Percentiles rank a stretch among this genome's conserved stretches.
Evolutionary conservation across 208 protist genomes (phyloP).

Genomic region (Crithidia acanthocephali): DNA sequence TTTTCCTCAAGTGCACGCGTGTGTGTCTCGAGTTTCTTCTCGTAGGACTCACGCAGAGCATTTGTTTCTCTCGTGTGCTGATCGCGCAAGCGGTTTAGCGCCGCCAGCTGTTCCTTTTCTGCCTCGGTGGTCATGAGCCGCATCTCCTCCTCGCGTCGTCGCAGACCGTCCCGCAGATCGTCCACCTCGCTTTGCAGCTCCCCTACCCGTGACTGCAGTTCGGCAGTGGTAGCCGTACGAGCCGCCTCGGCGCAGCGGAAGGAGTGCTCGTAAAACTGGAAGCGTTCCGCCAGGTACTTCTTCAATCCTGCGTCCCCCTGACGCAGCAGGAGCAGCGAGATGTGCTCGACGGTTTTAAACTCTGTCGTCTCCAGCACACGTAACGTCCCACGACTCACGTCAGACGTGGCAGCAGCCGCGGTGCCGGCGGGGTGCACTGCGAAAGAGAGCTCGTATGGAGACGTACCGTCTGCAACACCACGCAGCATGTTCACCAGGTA

Average conservation of each 20-base stretch:
- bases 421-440: constrained; percentile 22
- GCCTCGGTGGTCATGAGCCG: constrained; percentile 19
- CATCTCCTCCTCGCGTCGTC: constrained; percentile 21
- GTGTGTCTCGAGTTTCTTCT: constrained; percentile 29
- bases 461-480: constrained; percentile 43
- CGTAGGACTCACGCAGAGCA: constrained; percentile 33
- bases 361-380: constrained; percentile 75
- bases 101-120: constrained; percentile 34
- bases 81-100: constrained; percentile 35
- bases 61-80: constrained; percentile 28
- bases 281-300: constrained; percentile 81
- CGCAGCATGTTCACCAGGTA: constrained; percentile 77
- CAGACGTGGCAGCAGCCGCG: background rate
- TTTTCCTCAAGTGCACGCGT: constrained; percentile 21
- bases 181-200: constrained; percentile 13
- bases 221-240: constrained; percentile 24
- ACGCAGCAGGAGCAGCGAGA: constrained; percentile 72
- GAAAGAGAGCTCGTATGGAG: constrained; percentile 62
- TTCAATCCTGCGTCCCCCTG: constrained; percentile 88
- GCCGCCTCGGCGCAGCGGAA: constrained; percentile 36
- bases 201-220: constrained; percentile 44
- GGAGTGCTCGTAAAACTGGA: constrained; percentile 67
- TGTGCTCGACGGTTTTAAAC: constrained; percentile 86
- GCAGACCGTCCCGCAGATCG: constrained; percentile 8
- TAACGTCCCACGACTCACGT: constrained; percentile 49